Evolutionary conservation across 257 asterid species (phyloP).

Genomic region (Salvia hispanica): DNA sequence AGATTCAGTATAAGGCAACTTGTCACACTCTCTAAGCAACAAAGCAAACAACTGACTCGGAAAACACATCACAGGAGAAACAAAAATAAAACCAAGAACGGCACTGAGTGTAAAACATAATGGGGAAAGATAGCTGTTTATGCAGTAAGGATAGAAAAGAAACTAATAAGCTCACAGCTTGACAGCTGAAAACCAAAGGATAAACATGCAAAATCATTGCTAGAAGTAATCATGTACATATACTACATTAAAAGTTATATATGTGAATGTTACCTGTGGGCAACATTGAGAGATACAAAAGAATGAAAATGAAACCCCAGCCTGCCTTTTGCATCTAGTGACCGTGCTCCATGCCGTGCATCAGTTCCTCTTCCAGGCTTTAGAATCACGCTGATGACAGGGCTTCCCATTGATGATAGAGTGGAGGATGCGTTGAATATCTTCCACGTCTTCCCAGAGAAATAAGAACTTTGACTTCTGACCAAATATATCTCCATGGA

Average conservation of each 20-base stretch:
- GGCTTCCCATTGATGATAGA: conserved; percentile 98
- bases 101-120: not conserved
- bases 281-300: conserved; percentile 86
- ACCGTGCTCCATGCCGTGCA: conserved; percentile 93
- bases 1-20: not conserved
- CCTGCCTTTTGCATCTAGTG: conserved; percentile 83
- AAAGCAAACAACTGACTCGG: not conserved
- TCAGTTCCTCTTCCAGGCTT: conserved; percentile 85
- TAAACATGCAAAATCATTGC: not conserved
- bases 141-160: not conserved
- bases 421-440: conserved; percentile 81
- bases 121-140: not conserved
- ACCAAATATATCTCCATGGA: conserved; percentile 93
- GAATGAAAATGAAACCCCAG: conserved; percentile 91
- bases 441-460: conserved; percentile 99
- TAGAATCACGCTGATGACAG: conserved; percentile 71
- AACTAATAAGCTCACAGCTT: not conserved
- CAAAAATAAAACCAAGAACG: not conserved
- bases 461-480: conserved; percentile 89
- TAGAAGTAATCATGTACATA: too few species aligned
- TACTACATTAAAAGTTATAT: not conserved
- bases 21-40: not conserved
- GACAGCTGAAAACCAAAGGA: too few species aligned
- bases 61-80: not conserved
- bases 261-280: conserved; percentile 62